These are phyloP conservation scores for Suillus spraguei DNA, from an alignment of 768 basidiomycete genomes.

Conservation along the genomic window DNA sequence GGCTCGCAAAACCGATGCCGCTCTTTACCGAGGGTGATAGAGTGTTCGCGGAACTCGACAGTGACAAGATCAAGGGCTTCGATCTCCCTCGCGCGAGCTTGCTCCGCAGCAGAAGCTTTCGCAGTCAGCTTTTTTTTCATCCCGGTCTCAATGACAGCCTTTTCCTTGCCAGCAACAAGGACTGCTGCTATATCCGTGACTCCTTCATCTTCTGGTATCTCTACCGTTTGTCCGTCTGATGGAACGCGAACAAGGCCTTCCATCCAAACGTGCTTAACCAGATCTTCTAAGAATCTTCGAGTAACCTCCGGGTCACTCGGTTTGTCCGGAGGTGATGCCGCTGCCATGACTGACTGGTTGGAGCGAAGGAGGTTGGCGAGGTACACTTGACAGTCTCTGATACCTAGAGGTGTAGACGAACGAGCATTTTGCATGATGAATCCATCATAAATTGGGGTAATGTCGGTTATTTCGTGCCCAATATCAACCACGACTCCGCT, in stretches of 20 bases:
- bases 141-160: slow-evolving; percentile 83
- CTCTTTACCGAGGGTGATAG: slow-evolving; percentile 81
- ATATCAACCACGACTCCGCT: slow-evolving; percentile 84
- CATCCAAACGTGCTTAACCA: slow-evolving; percentile 64
- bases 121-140: slow-evolving; percentile 77
- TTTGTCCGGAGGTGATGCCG: slow-evolving; percentile 55
- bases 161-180: slow-evolving; percentile 88
- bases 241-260: slow-evolving; percentile 74
- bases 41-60: slow-evolving; percentile 68
- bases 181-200: slow-evolving; percentile 90
- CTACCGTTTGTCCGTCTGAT: slow-evolving; percentile 70
- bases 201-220: slow-evolving; percentile 74
- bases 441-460: slow-evolving; percentile 79
- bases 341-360: slow-evolving; percentile 64
- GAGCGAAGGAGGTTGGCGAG: slow-evolving; percentile 72
- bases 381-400: slow-evolving; percentile 72
- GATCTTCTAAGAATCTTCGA: slow-evolving; percentile 55
- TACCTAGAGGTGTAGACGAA: slow-evolving; percentile 63
- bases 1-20: slow-evolving; percentile 92
- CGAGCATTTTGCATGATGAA: slow-evolving; percentile 58
- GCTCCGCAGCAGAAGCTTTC: slow-evolving; percentile 76
- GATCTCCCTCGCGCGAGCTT: slow-evolving; percentile 79
- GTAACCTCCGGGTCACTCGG: slow-evolving; percentile 49
- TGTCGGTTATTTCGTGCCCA: slow-evolving; percentile 72
- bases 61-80: slow-evolving; percentile 83